phyloP scores from a whole-genome alignment of 1,284 basidiomycete genomes.

The Coniferiporia weirii region DNA sequence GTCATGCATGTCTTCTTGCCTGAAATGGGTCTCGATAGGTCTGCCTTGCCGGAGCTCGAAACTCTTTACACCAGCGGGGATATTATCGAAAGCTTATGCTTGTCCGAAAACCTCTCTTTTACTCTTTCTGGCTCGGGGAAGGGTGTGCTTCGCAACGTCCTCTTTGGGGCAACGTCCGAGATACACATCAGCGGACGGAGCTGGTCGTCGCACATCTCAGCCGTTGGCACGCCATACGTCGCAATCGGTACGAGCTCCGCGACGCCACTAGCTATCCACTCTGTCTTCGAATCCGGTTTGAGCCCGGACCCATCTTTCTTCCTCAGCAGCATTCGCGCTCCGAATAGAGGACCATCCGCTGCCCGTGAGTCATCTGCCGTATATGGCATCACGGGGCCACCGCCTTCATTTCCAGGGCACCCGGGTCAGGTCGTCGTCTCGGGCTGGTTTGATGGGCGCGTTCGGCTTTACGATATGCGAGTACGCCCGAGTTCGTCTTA shows the following conservation, averaged over 20 bases:
- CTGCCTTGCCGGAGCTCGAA: slow-evolving; percentile 18
- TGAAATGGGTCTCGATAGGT: slow-evolving; percentile 26
- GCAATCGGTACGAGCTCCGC: slow-evolving; percentile 60
- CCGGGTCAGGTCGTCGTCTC: slow-evolving; percentile 66
- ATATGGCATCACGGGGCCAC: slow-evolving; percentile 59
- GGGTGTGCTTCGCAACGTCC: slow-evolving; percentile 36
- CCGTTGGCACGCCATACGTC: slow-evolving; percentile 51
- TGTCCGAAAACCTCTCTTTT: slow-evolving; percentile 39
- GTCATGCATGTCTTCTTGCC: slow-evolving; percentile 44
- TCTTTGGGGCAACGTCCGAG: slow-evolving; percentile 25
- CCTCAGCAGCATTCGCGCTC: slow-evolving; percentile 35
- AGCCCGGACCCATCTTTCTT: slow-evolving; percentile 41
- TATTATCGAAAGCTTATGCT: slow-evolving; percentile 50
- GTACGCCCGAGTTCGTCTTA: slow-evolving; percentile 29
- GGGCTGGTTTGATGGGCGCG: slow-evolving; percentile 73
- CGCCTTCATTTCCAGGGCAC: slow-evolving; percentile 57
- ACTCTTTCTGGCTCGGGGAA: slow-evolving; percentile 53
- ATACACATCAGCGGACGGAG: slow-evolving; percentile 46
- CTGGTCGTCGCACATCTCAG: slow-evolving; percentile 57
- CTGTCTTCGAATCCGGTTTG: slow-evolving; percentile 42
- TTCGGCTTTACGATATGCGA: slow-evolving; percentile 68
- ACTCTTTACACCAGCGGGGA: slow-evolving; percentile 32
- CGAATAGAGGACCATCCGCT: slow-evolving; percentile 19
- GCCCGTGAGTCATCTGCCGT: slow-evolving; percentile 41
- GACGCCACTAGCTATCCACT: slow-evolving; percentile 53